Percentiles rank a stretch among this genome's conserved stretches.
phyloP scores from a whole-genome alignment of 257 asterid species.

The Gentiana macrophylla region DNA sequence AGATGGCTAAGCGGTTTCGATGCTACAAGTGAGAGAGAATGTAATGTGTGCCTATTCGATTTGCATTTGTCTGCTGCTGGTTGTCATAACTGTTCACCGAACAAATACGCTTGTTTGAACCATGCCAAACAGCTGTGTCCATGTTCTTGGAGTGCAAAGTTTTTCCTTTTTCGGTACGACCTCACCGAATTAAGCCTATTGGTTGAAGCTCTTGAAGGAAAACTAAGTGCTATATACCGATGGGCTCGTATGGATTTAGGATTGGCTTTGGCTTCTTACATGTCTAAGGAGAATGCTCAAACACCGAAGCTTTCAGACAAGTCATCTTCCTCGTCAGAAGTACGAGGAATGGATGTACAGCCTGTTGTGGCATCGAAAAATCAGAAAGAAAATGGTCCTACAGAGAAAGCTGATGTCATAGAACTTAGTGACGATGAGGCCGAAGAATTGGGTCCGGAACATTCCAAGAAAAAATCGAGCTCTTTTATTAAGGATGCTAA shows the following conservation, averaged over 20 bases:
- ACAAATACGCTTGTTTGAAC: constrained; percentile 87
- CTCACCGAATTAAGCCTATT: constrained; percentile 62
- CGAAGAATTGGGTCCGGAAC: constrained; percentile 21
- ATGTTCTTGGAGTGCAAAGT: constrained; percentile 92
- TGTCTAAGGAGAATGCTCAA: constrained; percentile 43
- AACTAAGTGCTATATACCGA: constrained; percentile 86
- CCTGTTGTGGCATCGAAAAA: constrained; percentile 20
- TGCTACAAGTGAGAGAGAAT: constrained; percentile 89
- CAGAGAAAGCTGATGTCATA: constrained; percentile 24
- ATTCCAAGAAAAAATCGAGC: constrained; percentile 20
- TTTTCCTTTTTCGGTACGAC: constrained; percentile 88
- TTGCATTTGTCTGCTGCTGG: constrained; percentile 98
- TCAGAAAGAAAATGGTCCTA: constrained; percentile 32
- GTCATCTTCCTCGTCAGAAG: constrained; percentile 29
- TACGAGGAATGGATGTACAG: constrained; percentile 28
- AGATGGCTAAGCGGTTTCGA: constrained; percentile 90
- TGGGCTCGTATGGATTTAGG: constrained; percentile 98
- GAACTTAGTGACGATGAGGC: constrained; percentile 69
- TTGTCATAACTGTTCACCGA: constrained; percentile 93
- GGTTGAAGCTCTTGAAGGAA: constrained; percentile 98
- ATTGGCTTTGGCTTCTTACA: constrained; percentile 75
- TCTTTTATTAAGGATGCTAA: constrained; percentile 20
- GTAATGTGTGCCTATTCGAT: constrained; percentile 84
- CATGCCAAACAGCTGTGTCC: constrained; percentile 91
- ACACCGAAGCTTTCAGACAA: constrained; percentile 28